These are phyloP conservation scores for Gnaphalium uliginosum DNA, from an alignment of 129 eudicot species.

Conservation along the genomic window DNA sequence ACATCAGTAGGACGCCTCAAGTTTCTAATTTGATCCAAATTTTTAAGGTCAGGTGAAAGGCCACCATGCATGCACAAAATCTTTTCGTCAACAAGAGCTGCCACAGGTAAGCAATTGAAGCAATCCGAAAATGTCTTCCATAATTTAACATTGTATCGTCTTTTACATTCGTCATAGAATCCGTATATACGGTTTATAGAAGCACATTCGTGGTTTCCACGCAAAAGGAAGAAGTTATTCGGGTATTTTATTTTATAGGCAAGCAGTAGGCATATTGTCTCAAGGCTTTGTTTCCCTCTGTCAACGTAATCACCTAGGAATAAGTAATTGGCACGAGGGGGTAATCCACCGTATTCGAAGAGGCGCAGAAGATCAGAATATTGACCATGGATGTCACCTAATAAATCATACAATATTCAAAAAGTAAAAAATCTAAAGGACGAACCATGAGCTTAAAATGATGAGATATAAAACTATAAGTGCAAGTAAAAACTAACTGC, in stretches of 20 bases:
- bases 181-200: conserved; percentile 53
- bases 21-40: conserved; percentile 53
- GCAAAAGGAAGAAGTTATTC: conserved; percentile 46
- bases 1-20: conserved; percentile 54
- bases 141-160: conserved; percentile 48
- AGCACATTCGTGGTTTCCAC: conserved; percentile 58
- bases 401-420: background rate
- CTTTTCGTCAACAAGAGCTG: conserved; percentile 60
- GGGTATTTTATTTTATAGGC: conserved; percentile 55
- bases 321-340: conserved; percentile 56
- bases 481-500: background rate
- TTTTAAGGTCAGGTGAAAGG: conserved; percentile 56
- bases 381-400: conserved; percentile 70
- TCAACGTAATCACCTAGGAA: conserved; percentile 65
- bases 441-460: background rate
- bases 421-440: background rate
- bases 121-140: conserved; percentile 53
- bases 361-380: conserved; percentile 64
- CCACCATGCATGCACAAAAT: conserved; percentile 71
- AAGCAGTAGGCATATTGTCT: conserved; percentile 52
- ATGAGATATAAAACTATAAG: background rate
- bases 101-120: conserved; percentile 60
- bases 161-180: conserved; percentile 51
- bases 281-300: conserved; percentile 62
- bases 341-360: conserved; percentile 63